These are phyloP conservation scores for Trichoderma afroharzianum DNA, from an alignment of 2,329 filamentous ascomycete species.

Conservation along the genomic window DNA sequence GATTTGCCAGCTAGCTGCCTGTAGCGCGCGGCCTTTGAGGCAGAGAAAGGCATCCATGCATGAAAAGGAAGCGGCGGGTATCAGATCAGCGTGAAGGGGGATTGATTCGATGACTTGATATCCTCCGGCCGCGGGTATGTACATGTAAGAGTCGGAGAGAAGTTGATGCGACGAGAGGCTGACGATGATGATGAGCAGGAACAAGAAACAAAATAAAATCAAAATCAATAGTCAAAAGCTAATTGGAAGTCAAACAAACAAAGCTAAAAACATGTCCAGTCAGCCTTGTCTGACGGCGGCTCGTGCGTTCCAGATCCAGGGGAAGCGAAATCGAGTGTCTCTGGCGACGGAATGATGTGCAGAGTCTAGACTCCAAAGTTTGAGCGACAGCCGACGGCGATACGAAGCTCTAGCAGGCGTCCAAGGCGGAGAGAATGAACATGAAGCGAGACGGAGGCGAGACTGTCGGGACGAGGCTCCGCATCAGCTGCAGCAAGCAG, in stretches of 20 bases:
- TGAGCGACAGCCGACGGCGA: conserved; percentile 9
- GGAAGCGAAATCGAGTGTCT: not conserved
- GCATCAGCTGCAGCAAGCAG: not conserved
- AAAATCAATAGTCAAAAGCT: not conserved
- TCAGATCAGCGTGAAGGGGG: not conserved
- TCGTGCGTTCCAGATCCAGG: conserved; percentile 7
- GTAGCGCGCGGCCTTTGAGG: not conserved
- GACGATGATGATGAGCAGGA: not conserved
- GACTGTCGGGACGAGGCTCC: not conserved
- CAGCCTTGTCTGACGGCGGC: not conserved
- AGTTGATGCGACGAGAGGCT: not conserved
- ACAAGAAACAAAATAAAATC: not conserved
- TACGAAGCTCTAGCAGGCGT: not conserved
- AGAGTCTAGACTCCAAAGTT: not conserved
- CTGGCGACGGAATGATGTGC: conserved; percentile 4
- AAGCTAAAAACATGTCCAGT: not conserved
- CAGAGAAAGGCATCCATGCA: conserved; percentile 13
- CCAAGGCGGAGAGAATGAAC: not conserved
- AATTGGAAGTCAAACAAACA: not conserved
- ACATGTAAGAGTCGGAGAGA: not conserved
- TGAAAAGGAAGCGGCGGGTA: not conserved
- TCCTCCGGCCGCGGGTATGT: not conserved
- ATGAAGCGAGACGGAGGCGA: not conserved
- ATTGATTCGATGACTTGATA: not conserved
- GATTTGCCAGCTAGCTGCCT: not conserved